Percentiles rank a stretch among this genome's conserved stretches.
These are phyloP conservation scores for Rhodotorula mucilaginosa DNA, from an alignment of 1,284 basidiomycete species.

Conservation along the genomic window DNA sequence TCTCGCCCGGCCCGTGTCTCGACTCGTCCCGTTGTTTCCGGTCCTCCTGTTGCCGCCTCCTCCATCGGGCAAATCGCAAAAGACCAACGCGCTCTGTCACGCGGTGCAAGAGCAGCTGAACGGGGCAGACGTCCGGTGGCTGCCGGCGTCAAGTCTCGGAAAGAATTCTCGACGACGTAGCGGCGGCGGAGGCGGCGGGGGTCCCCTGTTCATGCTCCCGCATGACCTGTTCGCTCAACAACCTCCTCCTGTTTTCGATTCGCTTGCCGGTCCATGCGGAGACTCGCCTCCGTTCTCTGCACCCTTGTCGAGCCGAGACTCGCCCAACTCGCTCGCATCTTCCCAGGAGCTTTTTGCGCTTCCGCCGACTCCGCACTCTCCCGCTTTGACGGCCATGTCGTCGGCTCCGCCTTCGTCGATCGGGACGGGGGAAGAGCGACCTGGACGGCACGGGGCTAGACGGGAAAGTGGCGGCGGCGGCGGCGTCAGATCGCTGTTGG, in stretches of 20 bases:
- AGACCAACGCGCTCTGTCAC: slow-evolving; percentile 21
- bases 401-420: background rate
- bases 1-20: slow-evolving; percentile 22
- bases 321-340: slow-evolving; percentile 11
- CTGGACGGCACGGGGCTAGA: background rate
- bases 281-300: background rate
- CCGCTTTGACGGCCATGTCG: slow-evolving; percentile 5
- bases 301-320: background rate
- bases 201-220: slow-evolving; percentile 27
- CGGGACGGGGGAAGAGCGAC: background rate
- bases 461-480: background rate
- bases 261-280: background rate
- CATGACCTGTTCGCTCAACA: slow-evolving; percentile 28
- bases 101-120: slow-evolving; percentile 32
- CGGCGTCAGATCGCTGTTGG: slow-evolving; percentile 3
- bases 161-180: background rate
- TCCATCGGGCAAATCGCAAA: slow-evolving; percentile 23
- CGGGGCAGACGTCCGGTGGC: slow-evolving; percentile 32
- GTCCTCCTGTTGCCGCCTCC: slow-evolving; percentile 31
- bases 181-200: background rate
- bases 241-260: background rate
- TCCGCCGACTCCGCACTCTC: background rate
- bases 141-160: background rate
- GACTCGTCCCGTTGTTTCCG: slow-evolving; percentile 29
- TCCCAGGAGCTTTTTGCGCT: slow-evolving; percentile 19